These are phyloP conservation scores for Rhodotorula sp. DNA, from an alignment of 1,284 basidiomycete genomes.

Conservation along the genomic window DNA sequence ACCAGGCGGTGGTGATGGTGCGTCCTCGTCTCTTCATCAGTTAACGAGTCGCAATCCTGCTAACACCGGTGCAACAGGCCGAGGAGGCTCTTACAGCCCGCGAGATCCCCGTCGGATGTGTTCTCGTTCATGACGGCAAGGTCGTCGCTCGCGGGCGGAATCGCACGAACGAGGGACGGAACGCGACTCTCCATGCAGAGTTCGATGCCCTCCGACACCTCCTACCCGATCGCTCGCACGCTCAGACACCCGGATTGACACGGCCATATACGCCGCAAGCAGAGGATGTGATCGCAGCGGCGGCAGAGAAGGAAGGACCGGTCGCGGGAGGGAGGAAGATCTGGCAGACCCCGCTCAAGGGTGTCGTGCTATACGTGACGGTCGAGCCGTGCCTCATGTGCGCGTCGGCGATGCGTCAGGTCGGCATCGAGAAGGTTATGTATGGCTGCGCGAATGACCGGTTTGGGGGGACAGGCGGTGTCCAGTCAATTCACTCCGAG, in stretches of 20 bases:
- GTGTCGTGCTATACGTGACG: conserved; percentile 91
- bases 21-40: conserved; percentile 4
- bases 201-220: conserved; percentile 94
- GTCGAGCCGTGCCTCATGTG: conserved; percentile 99
- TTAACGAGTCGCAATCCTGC: not conserved
- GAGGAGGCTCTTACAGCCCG: conserved; percentile 74
- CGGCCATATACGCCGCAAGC: conserved; percentile 28
- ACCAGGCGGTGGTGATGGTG: conserved; percentile 44
- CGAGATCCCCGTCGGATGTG: conserved; percentile 96
- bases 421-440: conserved; percentile 85
- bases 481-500: conserved; percentile 78
- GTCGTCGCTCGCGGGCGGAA: conserved; percentile 87
- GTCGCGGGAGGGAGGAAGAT: conserved; percentile 12
- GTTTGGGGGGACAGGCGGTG: conserved; percentile 96
- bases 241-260: conserved; percentile 10
- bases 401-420: conserved; percentile 85
- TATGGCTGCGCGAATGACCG: conserved; percentile 95
- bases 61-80: conserved; percentile 45
- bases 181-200: conserved; percentile 96
- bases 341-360: conserved; percentile 62
- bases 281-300: conserved; percentile 4
- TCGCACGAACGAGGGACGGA: conserved; percentile 87
- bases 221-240: conserved; percentile 54
- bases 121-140: conserved; percentile 76
- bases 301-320: not conserved